Base-by-base conservation (phyloP, 179 eudicot species). In the Patellifolia procumbens region DNA sequence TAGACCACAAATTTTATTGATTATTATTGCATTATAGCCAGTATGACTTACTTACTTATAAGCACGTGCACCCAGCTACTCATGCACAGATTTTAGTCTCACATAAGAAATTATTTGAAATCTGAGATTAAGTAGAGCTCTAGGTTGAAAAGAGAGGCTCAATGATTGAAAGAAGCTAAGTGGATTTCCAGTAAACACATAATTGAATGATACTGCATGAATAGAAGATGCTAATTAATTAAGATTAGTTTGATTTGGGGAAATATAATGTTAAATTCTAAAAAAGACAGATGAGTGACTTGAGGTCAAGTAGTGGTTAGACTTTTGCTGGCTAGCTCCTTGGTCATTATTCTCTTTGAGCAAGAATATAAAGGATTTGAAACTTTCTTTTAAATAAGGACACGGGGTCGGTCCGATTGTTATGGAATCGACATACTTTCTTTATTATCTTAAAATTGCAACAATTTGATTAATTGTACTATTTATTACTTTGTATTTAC, bases 131-230 rank as follows among this genome's bases (percentile, higher is more conserved):
- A 12, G 11, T 24, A 76, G 64, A 71, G 32, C 63, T n/a, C 59
- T 49, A 73, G 76, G 79, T 70, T 53, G 10, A 76, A 80, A 76
- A 65, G 66, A 29, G 60, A 26, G 29, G 64, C 19, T 34, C 53
- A 76, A 80, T 80, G 69, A 80, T 80, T 76, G 64, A 65, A 63
- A 35, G 43, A 64, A 72, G 65, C 32, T 66, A 66, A 66, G 74
- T 79, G 68, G 68, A 39, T 63, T 31, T 68, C 58, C 74, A 78
- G 11, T 24, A 77, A 49, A 37, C 62, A 61, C 29, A 43, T 29
- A 26, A 58, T 28, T 52, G 31, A 37, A 39, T 60, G 24, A 20
- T n/a, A 37, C 6, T 60, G 35, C 65, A 64, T 64, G 28, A 34
- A 64, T 64, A 35, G 15, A 64, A 35, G 28, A 42, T 7, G 45